Percentiles rank a stretch among this genome's conserved stretches.
These are phyloP conservation scores for Phoma sp. DNA, from an alignment of 2,329 filamentous ascomycete genomes.

Conservation along the genomic window DNA sequence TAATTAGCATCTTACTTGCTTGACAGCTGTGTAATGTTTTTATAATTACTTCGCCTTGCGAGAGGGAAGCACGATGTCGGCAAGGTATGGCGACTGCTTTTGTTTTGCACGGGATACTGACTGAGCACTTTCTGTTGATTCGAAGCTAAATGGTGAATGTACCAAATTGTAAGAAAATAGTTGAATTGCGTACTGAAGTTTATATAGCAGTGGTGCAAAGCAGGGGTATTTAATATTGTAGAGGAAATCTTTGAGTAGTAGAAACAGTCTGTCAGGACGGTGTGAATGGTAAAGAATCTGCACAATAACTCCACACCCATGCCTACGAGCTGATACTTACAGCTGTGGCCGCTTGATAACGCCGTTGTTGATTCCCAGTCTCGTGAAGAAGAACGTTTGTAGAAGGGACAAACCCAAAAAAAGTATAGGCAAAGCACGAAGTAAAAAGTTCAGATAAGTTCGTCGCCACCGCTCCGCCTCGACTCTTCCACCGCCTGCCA, in stretches of 20 bases:
- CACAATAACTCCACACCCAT: background rate
- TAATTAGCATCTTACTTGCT: too few species aligned
- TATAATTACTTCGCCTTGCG: too few species aligned
- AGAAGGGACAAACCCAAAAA: background rate
- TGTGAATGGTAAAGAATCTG: background rate
- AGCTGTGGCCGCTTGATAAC: slow-evolving; percentile 8
- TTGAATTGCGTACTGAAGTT: background rate
- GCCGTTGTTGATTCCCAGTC: background rate
- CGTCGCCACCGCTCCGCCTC: slow-evolving; percentile 77
- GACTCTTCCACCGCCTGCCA: slow-evolving; percentile 78
- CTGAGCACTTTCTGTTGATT: background rate
- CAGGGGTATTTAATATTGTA: slow-evolving; percentile 9
- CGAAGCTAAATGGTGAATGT: too few species aligned
- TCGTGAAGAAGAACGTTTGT: background rate
- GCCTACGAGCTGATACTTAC: slow-evolving; percentile 5
- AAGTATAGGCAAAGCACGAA: background rate
- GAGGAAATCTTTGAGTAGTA: background rate
- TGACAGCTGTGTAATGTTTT: too few species aligned
- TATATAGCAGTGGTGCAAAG: background rate
- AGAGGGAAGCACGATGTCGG: too few species aligned
- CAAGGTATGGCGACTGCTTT: too few species aligned
- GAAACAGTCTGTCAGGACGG: background rate
- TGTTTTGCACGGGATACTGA: slow-evolving; percentile 5
- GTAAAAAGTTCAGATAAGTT: slow-evolving; percentile 63
- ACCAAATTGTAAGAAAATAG: too few species aligned